A percentile compares a stretch with the other conserved stretches of the same genome.
These are phyloP conservation scores for Glycine tomentella DNA, from an alignment of 306 rosid genomes.

Conservation along the genomic window DNA sequence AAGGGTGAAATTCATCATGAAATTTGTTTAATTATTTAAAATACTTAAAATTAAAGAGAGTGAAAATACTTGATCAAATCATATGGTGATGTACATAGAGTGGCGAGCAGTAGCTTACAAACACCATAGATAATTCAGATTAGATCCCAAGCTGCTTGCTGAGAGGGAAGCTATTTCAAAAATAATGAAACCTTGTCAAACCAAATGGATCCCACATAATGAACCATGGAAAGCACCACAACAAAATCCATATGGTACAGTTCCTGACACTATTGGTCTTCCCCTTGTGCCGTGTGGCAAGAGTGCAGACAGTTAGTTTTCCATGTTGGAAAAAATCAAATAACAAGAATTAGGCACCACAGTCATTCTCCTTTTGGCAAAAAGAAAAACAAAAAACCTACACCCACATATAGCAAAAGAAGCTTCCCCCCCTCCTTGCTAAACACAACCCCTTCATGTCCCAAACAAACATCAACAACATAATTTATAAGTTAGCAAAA, in stretches of 20 bases:
- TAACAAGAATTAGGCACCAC: not conserved
- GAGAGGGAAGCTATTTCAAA: not conserved
- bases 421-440: not conserved
- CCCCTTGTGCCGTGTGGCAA: not conserved
- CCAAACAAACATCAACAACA: conserved; percentile 10
- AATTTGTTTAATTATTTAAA: not conserved
- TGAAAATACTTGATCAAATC: not conserved
- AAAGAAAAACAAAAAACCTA: not conserved
- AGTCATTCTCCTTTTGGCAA: not conserved
- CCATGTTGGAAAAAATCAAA: not conserved
- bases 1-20: not conserved
- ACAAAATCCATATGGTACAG: not conserved
- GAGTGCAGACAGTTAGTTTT: not conserved
- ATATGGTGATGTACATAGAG: not conserved
- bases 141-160: not conserved
- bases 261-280: not conserved
- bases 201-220: conserved; percentile 19
- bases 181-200: not conserved
- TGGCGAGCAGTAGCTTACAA: not conserved
- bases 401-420: not conserved
- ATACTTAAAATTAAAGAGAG: not conserved
- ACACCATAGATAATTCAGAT: not conserved
- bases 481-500: not conserved
- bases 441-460: not conserved
- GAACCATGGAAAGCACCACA: not conserved